Evolutionary conservation across 768 basidiomycete genomes (phyloP), one percentile per base, ranked within the genome.

Genomic region (Suillus subaureus): DNA sequence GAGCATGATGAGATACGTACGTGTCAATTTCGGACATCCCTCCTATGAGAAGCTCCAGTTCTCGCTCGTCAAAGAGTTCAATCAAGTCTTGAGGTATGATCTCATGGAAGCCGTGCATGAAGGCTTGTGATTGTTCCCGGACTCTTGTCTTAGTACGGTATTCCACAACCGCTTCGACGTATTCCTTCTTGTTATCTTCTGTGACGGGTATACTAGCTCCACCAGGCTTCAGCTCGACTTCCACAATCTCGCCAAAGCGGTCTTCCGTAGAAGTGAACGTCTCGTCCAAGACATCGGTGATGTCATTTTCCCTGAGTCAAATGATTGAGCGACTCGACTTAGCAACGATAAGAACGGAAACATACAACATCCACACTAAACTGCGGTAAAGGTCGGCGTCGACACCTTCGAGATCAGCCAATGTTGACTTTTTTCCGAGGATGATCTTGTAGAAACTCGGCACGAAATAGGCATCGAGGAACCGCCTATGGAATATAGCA

Each of bases 21-120:
- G 93, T 92, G 74, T 95, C 92, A 61, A 94, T 94, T 74, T 96
- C 94, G 39, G 92, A 88, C 89, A 96, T 94, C 62, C 95, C 95
- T 67, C 95, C 94, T 67, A 97, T 95, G 68, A 97, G 81, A 62
- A 96, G 77, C 78, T 95, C 94, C 5, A 96, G 80, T 71, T 97
- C 95, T 64, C 92, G 84, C 75, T 96, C 94, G 73, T 97, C 95
- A 71, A 97, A 96, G 3, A 96, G 93, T 70, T 88, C 88, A 74
- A 97, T 84, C 61, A 96, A 83, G 70, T 95, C 93, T 66, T 87
- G 81, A 8, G 95, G 93, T 68, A 96, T 87, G 61, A 96, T 82
- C 71, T 96, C 95, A 69, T 89, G 83, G 64, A 96, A 87, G 9
- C 95, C 95, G 62, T 87, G 86, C 86, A 92, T 89, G 80, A 97